Percentiles rank a stretch among this genome's conserved stretches.
These are phyloP conservation scores for Porogramme epimiltina DNA, from an alignment of 1,284 basidiomycete genomes.

Conservation along the genomic window DNA sequence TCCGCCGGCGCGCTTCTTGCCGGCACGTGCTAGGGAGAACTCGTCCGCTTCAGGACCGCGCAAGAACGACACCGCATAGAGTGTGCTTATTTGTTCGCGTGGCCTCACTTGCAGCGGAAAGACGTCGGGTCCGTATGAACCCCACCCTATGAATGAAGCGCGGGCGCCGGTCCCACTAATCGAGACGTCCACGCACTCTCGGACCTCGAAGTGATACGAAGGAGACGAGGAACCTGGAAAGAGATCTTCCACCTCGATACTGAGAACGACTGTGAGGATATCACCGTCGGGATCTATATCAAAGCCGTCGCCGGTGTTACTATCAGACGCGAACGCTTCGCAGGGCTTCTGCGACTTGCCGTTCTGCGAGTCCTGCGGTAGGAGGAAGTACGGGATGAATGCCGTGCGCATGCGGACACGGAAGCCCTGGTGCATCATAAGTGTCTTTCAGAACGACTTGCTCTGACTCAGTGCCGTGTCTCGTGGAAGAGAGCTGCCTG, in stretches of 20 bases:
- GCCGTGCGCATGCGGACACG: conserved; percentile 87
- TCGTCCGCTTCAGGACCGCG: conserved; percentile 59
- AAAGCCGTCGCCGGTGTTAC: conserved; percentile 17
- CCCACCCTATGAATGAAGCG: conserved; percentile 71
- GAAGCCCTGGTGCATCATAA: conserved; percentile 79
- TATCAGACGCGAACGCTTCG: background rate
- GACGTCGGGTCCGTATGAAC: conserved; percentile 41
- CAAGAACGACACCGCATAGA: conserved; percentile 82
- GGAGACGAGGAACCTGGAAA: conserved; percentile 31
- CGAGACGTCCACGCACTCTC: conserved; percentile 70
- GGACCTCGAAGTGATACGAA: conserved; percentile 68
- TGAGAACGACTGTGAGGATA: conserved; percentile 74
- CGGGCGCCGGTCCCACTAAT: conserved; percentile 78
- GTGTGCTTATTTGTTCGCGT: conserved; percentile 81
- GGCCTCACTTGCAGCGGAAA: conserved; percentile 75
- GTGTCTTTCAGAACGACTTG: conserved; percentile 84
- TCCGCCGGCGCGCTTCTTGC: conserved; percentile 17
- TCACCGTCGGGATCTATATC: conserved; percentile 43
- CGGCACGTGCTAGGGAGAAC: conserved; percentile 37
- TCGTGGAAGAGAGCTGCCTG: conserved; percentile 17
- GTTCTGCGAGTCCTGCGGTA: conserved; percentile 36
- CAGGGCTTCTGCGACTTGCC: conserved; percentile 11
- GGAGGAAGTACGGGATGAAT: conserved; percentile 79
- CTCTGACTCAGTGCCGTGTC: conserved; percentile 67
- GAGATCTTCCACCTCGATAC: conserved; percentile 83